Percentiles rank a stretch among this genome's conserved stretches.
Conservation (phyloP, 495 filamentous ascomycete species). For the Cenococcum geophilum region DNA sequence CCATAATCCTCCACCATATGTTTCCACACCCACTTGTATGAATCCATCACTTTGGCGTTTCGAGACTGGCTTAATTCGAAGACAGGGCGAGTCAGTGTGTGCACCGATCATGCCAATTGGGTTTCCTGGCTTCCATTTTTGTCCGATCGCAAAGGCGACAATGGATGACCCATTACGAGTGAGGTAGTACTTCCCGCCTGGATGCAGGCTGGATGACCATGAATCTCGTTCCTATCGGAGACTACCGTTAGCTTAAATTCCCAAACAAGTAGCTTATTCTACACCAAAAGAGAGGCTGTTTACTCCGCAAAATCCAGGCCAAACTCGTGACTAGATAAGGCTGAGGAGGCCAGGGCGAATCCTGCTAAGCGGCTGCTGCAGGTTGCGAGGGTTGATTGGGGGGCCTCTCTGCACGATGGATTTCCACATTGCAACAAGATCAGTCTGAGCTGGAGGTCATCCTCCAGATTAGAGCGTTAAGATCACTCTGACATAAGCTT, state of each 20-base stretch:
- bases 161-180: conserved; percentile 93
- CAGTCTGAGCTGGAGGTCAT: not conserved
- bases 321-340: too few relatives aligned
- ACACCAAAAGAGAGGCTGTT: conserved; percentile 3
- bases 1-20: conserved; percentile 85
- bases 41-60: conserved; percentile 85
- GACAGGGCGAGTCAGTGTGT: conserved; percentile 88
- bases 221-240: conserved; percentile 68
- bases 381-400: conserved; percentile 4
- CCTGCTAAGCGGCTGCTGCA: conserved; percentile 2
- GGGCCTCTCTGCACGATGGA: not conserved
- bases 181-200: conserved; percentile 92
- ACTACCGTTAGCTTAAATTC: not conserved
- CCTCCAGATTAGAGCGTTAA: too few relatives aligned
- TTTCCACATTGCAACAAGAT: not conserved
- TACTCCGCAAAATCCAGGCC: too few relatives aligned
- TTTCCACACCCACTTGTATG: conserved; percentile 91
- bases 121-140: conserved; percentile 89
- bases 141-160: conserved; percentile 88
- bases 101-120: conserved; percentile 92
- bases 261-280: not conserved
- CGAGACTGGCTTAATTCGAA: conserved; percentile 89
- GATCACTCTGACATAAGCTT: too few relatives aligned
- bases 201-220: conserved; percentile 72
- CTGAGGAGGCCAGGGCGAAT: too few relatives aligned